Evolutionary conservation across 1,139 yeast species (phyloP), one percentile per base, ranked within the genome.

Genomic region (Blastobotrys proliferans): DNA sequence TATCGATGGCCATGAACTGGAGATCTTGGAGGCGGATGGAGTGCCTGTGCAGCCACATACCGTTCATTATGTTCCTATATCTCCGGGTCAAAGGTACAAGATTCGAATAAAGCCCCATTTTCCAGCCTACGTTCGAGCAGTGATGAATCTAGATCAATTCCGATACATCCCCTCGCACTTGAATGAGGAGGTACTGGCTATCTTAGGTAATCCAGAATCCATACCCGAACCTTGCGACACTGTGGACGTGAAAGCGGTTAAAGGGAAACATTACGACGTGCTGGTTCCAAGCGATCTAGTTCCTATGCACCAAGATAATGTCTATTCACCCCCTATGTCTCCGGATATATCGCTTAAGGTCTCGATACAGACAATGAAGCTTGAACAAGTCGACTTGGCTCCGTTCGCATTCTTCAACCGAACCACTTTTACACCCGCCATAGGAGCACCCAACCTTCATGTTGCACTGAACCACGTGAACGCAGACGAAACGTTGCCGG

Each of bases 71-170:
- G 51, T 84, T 31, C 77, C 79, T 49, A 62, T 84, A 27, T 76
- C 87, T 1, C 82, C 81, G 22, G 94, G 90, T 13, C 94, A 85
- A 66, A 72, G 95, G 56, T 83, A 82, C 60, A 76, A 83, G 3
- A 78, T 77, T 1, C 61, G 79, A 47, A 52, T 81, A 20, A 65
- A 63, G n/a, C 53, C 55, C 1, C 44, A 41, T 64, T n/a, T n/a
- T 13, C 63, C 36, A 4, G 32, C 34, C 10, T 38, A 21, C 13
- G 38, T 44, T 16, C 37, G 55, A 18, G 56, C 57, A 5, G 46
- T 46, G 10, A 50, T 56, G 56, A 50, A 51, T 37, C 45, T 47
- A 35, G 50, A 44, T 16, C 51, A 56, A 38, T 57, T 52, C 45
- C 52, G 49, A 26, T 50, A 52, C 27, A 41, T 40, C 28, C 43